Evolutionary conservation across 768 basidiomycete genomes (phyloP).

Genomic region (Leccinum pellstonianum): DNA sequence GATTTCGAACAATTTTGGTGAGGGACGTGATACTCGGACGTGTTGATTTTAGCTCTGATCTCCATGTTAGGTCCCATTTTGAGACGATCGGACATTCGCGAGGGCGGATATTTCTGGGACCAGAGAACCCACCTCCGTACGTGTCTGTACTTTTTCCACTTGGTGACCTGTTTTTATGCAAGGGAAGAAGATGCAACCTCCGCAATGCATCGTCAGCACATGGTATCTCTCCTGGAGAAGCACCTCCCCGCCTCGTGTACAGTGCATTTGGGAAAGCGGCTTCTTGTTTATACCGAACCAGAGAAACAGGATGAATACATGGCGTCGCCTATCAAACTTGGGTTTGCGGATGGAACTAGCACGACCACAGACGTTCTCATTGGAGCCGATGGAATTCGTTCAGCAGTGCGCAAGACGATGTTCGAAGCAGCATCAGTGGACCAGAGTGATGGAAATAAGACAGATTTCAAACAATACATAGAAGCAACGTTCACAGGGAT

Average conservation of each 20-base stretch:
- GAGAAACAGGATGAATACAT: constrained; percentile 26
- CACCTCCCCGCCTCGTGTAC: constrained; percentile 19
- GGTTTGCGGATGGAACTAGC: constrained; percentile 19
- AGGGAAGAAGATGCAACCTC: constrained; percentile 6
- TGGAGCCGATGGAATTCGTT: constrained; percentile 46
- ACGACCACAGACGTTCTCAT: constrained; percentile 41
- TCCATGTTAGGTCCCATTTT: too few relatives aligned
- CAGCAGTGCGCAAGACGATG: constrained; percentile 24
- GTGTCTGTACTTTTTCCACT: background rate
- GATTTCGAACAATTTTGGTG: constrained; percentile 17
- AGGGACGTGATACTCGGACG: constrained; percentile 6
- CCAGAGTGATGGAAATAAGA: background rate
- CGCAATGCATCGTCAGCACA: constrained; percentile 22
- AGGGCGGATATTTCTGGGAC: constrained; percentile 34
- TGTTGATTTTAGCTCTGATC: background rate
- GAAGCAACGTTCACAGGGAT: constrained; percentile 43
- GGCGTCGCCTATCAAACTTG: constrained; percentile 11
- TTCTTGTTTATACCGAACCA: constrained; percentile 12
- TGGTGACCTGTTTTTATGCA: background rate
- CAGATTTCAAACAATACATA: constrained; percentile 9
- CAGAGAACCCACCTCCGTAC: constrained; percentile 23
- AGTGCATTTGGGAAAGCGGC: constrained; percentile 18
- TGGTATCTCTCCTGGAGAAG: constrained; percentile 20
- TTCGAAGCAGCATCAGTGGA: constrained; percentile 18
- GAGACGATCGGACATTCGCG: constrained; percentile 29